Base-by-base conservation (phyloP, 176 grass and related monocot genomes). In the Juncus effusus region DNA sequence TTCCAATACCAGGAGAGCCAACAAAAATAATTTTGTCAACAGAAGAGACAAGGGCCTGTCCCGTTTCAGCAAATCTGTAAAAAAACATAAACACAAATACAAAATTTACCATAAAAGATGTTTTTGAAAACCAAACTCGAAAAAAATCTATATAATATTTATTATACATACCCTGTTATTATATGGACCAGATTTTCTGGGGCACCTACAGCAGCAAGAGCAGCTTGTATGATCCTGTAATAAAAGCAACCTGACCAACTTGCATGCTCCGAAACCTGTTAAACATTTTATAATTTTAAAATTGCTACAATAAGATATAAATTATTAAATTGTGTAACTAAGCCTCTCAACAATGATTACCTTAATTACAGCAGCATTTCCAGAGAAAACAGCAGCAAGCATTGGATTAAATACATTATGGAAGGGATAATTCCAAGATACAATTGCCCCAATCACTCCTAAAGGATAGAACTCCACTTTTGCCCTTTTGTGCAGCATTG, bases 1-100 rank as follows among this genome's bases (percentile, higher is more conserved):
- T 99, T 67, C 94, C 88, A 14, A 99, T 88, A 13, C 94, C 83
- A 80, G 94, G 94, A 59, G 94, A 99, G 69, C 94, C 94, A 81
- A 99, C 94, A 87, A 99, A 99, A 79, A 93, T 99, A 60, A 93
- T 93, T 85, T 99, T 99, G 80, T 99, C 94, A 4, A 85, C 85
- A 51, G 94, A 93, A 59, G 94, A 93, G 44, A 99, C 88, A 78
- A 99, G 88, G 66, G 94, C 83, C 75, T 99, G 94, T 69, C 88
- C 94, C 49, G 88, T 99, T 90, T 90, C 94, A 3, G 83, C 85
- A 84, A 89, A 99, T 77, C 94, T 99, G 66, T 42, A 60, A 62
- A 44, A 10, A 42, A 72, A 53, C 1, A 69, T 28, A 28, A 28
- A 28, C 19, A 81, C 61, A 62, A 70, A 67, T 54, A 7, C 58